These are phyloP conservation scores for Bipolaris oryzae DNA, from an alignment of 2,329 filamentous ascomycete species.

Conservation along the genomic window DNA sequence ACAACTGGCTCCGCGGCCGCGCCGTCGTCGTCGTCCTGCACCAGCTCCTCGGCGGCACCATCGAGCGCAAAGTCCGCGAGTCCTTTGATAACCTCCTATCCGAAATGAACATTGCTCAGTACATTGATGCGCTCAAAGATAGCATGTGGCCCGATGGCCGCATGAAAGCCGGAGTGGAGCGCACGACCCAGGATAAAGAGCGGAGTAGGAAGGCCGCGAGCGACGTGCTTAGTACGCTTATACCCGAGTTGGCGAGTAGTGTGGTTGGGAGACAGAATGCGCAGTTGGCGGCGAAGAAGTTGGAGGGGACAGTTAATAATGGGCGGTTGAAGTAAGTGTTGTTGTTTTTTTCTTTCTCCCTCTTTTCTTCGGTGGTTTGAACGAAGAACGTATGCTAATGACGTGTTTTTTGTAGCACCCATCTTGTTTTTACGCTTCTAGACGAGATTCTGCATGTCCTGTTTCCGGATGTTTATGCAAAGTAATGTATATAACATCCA, in stretches of 20 bases:
- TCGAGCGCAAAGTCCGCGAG: slow-evolving; percentile 93
- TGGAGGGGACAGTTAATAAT: slow-evolving; percentile 93
- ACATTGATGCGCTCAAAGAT: slow-evolving; percentile 74
- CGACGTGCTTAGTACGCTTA: slow-evolving; percentile 83
- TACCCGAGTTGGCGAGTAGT: slow-evolving; percentile 89
- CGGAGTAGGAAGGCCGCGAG: slow-evolving; percentile 86
- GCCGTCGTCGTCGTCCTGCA: slow-evolving; percentile 96
- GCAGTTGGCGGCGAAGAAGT: slow-evolving; percentile 82
- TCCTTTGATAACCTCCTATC: slow-evolving; percentile 74
- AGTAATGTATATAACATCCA: slow-evolving; percentile 2
- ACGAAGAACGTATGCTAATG: slow-evolving; percentile 21
- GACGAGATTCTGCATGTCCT: slow-evolving; percentile 56
- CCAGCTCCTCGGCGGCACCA: slow-evolving; percentile 91
- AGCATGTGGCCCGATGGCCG: slow-evolving; percentile 80
- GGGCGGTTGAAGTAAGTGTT: slow-evolving; percentile 84
- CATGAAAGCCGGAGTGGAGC: slow-evolving; percentile 57
- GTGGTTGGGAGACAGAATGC: slow-evolving; percentile 94
- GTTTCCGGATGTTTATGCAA: slow-evolving; percentile 43
- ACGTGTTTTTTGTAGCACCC: slow-evolving; percentile 48
- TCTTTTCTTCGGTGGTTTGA: neutral
- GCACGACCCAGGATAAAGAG: slow-evolving; percentile 75
- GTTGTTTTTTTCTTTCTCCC: slow-evolving; percentile 32
- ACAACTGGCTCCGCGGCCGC: slow-evolving; percentile 94
- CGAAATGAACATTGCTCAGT: slow-evolving; percentile 78
- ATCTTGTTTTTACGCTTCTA: slow-evolving; percentile 57